Evolutionary conservation across 306 rosid genomes (phyloP), one percentile per base, ranked within the genome.

Genomic region (Quercus cerris): DNA sequence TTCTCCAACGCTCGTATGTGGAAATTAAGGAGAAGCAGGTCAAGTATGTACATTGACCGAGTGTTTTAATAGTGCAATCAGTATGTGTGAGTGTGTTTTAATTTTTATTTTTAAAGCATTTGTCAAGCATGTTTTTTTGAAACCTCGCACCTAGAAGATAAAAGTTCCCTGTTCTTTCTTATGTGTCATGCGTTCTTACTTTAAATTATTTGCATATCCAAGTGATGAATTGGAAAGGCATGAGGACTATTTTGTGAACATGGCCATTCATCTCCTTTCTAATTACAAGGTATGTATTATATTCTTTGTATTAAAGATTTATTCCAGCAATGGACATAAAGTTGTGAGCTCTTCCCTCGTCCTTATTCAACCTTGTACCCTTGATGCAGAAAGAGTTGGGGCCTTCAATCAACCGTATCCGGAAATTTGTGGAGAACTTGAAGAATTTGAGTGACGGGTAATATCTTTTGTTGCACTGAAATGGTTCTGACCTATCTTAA

Each of bases 151-250:
- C 77, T 30, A 28, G 77, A 63, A 70, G n/a, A 59, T 28, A 75
- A 38, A 30, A 76, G 56, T 46, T 58, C 38, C 2, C 17, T 67
- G 19, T 56, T 84, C 52, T 67, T 56, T 75, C 78, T 74, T n/a
- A 52, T 73, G 63, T 38, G 80, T 77, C 52, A 20, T 74, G 71
- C 64, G 49, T 56, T 67, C 6, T 61, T 66, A 46, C 80, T 41
- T 75, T 74, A 10, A 57, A 8, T 72, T 76, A 58, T 79, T 86
- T 76, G 78, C 71, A 54, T 79, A 86, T 83, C 85, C 44, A 85
- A 96, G 99, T 46, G 97, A 91, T 82, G 98, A 92, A 74, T 83
- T 96, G 90, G 99, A 88, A 85, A 91, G 72, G 74, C 99, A 96
- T 52, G 98, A 91, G 82, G 89, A 86, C 84, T 93, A 87, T 90